These are phyloP conservation scores for Botrytis fabae DNA, from an alignment of 2,329 filamentous ascomycete species.

Conservation along the genomic window DNA sequence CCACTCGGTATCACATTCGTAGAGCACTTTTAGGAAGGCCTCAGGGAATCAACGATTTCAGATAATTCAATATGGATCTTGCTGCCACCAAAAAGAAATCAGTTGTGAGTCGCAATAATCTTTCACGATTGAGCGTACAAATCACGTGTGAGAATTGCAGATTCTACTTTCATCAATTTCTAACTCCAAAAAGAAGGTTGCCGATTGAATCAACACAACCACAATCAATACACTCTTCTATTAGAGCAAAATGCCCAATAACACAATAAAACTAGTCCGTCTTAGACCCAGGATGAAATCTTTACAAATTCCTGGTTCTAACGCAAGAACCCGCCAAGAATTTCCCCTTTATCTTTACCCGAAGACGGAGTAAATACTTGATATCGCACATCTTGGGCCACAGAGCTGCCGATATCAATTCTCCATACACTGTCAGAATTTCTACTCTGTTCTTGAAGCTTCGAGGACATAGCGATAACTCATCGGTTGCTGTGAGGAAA, in stretches of 20 bases:
- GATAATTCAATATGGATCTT: no score
- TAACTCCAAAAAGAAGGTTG: slow-evolving; percentile 28
- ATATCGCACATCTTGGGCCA: slow-evolving; percentile 47
- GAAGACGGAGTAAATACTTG: slow-evolving; percentile 43
- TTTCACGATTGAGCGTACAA: no score
- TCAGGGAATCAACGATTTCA: background rate
- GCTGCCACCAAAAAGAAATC: no score
- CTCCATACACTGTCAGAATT: background rate
- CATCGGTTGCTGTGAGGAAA: background rate
- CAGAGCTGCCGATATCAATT: slow-evolving; percentile 59
- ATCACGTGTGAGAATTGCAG: no score
- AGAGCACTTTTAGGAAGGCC: background rate
- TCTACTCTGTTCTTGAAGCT: background rate
- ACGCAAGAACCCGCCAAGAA: slow-evolving; percentile 36
- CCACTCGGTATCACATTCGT: no score
- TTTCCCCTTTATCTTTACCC: slow-evolving; percentile 35
- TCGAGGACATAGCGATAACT: background rate
- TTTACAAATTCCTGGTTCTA: slow-evolving; percentile 29
- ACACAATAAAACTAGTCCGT: slow-evolving; percentile 7
- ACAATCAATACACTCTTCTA: slow-evolving; percentile 27
- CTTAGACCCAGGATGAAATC: slow-evolving; percentile 11
- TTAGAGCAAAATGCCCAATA: slow-evolving; percentile 8
- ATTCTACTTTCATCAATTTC: slow-evolving; percentile 23
- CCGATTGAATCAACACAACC: slow-evolving; percentile 22
- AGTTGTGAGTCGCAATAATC: no score